A percentile compares a stretch with the other conserved stretches of the same genome.
phyloP scores from a whole-genome alignment of 2,329 filamentous ascomycete species.

The Calcarisporium arbuscula region DNA sequence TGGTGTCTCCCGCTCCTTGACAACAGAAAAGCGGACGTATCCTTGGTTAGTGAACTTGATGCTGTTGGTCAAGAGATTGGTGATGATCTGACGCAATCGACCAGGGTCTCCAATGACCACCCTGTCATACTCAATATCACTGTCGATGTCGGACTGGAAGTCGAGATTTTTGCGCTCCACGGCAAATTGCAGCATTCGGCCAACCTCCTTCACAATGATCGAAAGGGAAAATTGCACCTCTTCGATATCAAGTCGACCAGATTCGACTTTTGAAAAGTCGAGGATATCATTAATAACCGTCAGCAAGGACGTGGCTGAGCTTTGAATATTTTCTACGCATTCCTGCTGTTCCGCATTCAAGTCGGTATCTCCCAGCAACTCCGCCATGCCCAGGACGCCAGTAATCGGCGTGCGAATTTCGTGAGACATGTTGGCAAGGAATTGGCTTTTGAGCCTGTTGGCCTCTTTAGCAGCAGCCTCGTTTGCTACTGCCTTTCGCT shows the following conservation, averaged over 20 bases:
- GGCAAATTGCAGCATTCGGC: slow-evolving; percentile 81
- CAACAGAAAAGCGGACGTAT: slow-evolving; percentile 59
- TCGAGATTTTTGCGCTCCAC: slow-evolving; percentile 73
- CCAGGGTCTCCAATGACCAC: slow-evolving; percentile 84
- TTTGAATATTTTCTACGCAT: slow-evolving; percentile 70
- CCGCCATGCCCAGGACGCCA: slow-evolving; percentile 74
- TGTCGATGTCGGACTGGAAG: slow-evolving; percentile 59
- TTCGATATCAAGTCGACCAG: slow-evolving; percentile 69
- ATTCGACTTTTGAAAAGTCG: slow-evolving; percentile 83
- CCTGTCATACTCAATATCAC: slow-evolving; percentile 58
- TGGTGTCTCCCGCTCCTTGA: slow-evolving; percentile 55
- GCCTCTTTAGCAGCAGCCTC: slow-evolving; percentile 75
- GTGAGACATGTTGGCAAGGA: slow-evolving; percentile 76
- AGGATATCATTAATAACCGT: slow-evolving; percentile 90
- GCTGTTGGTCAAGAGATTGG: slow-evolving; percentile 70
- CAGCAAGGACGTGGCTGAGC: slow-evolving; percentile 72
- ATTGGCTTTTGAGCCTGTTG: slow-evolving; percentile 72
- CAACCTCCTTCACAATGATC: slow-evolving; percentile 69
- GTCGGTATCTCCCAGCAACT: slow-evolving; percentile 62
- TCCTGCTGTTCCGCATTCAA: slow-evolving; percentile 66
- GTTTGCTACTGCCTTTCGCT: slow-evolving; percentile 64
- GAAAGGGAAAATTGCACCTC: slow-evolving; percentile 74
- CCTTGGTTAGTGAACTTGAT: slow-evolving; percentile 70
- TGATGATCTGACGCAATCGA: slow-evolving; percentile 75
- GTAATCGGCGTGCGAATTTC: slow-evolving; percentile 75